Evolutionary conservation across 129 eudicot genomes (phyloP), one percentile per base, ranked within the genome.

Genomic region (Flaveria bidentis): DNA sequence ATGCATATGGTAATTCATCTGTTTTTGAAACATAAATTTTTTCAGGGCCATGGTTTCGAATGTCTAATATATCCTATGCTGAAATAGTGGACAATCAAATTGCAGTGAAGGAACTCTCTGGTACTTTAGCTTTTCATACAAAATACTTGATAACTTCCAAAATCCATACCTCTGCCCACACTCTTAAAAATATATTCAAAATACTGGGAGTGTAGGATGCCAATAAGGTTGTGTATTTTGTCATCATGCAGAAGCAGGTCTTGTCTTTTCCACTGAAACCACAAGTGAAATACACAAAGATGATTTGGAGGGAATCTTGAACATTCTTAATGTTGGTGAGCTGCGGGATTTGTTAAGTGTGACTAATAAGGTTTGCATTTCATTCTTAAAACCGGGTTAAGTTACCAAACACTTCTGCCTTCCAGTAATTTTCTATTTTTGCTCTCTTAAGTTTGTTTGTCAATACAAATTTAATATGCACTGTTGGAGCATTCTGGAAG

Each of bases 31-130:
- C 52, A 22, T 72, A 80, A 80, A 25, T 17, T 63, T 8, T 42
- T 69, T 67, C 86, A 93, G 98, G 98, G 63, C 97, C 98, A 60
- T 93, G 98, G 98, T 93, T 93, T 85, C 93, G 91, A 64, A 75
- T 84, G 79, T 81, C 93, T 72, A 85, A 69, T 76, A 78, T 93
- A 42, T 87, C 96, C 13, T 93, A 93, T 73, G 73, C 87, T 76
- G 98, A 93, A 84, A 87, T 93, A 61, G 50, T 73, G 44, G 97
- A 93, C 78, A 75, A 73, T 69, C 66, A 88, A 77, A 76, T 76
- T 74, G 97, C 91, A 57, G 85, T 83, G n/a, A 65, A 81, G 81
- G 91, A 73, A 56, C 91, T 93, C 10, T 84, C 84, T 80, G 98
- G 98, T 90, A 90, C 60, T 72, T n/a, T 45, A 23, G 26, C 12